Conservation (phyloP, 306 rosid genomes). For the Citrullus colocynthis region DNA sequence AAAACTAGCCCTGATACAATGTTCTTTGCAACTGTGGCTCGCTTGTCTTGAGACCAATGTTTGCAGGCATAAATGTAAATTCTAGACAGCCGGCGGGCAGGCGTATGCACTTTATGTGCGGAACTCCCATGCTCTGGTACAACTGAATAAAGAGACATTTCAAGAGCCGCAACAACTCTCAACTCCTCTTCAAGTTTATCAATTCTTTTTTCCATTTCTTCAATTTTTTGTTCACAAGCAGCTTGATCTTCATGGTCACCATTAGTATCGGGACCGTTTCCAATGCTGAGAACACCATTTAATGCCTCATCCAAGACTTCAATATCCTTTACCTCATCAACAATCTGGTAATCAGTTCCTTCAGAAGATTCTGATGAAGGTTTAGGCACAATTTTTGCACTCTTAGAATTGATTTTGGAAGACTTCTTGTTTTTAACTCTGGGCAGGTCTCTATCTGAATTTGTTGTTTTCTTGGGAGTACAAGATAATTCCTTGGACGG, state of each 20-base stretch:
- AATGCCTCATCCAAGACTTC: constrained; percentile 40
- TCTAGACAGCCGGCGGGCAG: constrained; percentile 93
- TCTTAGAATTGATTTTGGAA: constrained; percentile 22
- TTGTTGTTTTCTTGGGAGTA: constrained; percentile 29
- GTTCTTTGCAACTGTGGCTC: constrained; percentile 66
- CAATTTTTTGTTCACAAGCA: constrained; percentile 33
- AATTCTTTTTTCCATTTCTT: constrained; percentile 65
- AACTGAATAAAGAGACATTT: constrained; percentile 79
- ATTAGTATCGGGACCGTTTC: constrained; percentile 36
- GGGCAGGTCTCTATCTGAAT: constrained; percentile 26
- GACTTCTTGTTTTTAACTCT: constrained; percentile 21
- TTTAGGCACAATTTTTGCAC: constrained; percentile 26
- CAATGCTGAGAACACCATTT: constrained; percentile 29
- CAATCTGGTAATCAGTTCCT: constrained; percentile 43
- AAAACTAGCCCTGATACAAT: constrained; percentile 78
- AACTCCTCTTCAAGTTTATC: constrained; percentile 90
- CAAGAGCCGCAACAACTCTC: constrained; percentile 98
- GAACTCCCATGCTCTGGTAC: constrained; percentile 97
- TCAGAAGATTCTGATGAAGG: constrained; percentile 44
- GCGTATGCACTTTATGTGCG: constrained; percentile 94
- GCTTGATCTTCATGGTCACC: constrained; percentile 28
- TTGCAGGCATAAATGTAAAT: constrained; percentile 78
- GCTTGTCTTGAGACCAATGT: constrained; percentile 55
- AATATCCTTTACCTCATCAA: constrained; percentile 29
- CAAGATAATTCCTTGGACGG: constrained; percentile 21